Base-by-base conservation (phyloP, 2,329 filamentous ascomycete species). In the Ophidiomyces ophidiicola region DNA sequence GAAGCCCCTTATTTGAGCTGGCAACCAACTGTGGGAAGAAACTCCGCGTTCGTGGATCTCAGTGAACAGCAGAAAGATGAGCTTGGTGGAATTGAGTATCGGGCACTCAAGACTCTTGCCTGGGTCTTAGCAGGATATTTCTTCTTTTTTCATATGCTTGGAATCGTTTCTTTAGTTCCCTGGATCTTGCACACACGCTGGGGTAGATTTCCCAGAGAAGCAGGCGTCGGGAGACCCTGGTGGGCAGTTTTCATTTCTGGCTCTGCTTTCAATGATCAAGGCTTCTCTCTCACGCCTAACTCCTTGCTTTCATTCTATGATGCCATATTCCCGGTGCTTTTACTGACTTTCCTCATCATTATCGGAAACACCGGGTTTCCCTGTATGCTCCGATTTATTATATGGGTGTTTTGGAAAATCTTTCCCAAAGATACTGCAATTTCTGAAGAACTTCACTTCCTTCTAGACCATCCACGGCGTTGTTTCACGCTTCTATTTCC, bases 401-500 rank as follows among this genome's bases (percentile, higher is more conserved):
- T 98, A 44, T 98, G 90, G 88, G 51, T 80, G 0, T 55, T 73
- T 23, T 84, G 83, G 8, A 75, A 79, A 40, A 48, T 82, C 33
- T 72, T 78, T 0, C 78, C 82, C 3, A 63, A 62, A 18, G 71
- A 68, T 5, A 82, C 77, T 18, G 78, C 80, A 1, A 58, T 92
- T 1, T 94, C 83, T 76, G 88, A 98, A 58, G 88, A 94, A 57
- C 66, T 96, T 7, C 74, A 76, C 25, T 98, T 98, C 52, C 66
- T 98, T 14, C 72, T 98, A 1, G 88, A 96, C 53, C 90, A 98
- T 50, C 90, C 90, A 0, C 80, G 90, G 55, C 82, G 90, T 39
- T 98, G 90, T 62, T 98, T 98, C 55, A 98, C 90, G 0, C 68
- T 98, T 10, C 68, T 98, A 0, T 98, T 98, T 50, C 90, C 90